Evolutionary conservation across 129 eudicot genomes (phyloP).

Genomic region (Centella asiatica): DNA sequence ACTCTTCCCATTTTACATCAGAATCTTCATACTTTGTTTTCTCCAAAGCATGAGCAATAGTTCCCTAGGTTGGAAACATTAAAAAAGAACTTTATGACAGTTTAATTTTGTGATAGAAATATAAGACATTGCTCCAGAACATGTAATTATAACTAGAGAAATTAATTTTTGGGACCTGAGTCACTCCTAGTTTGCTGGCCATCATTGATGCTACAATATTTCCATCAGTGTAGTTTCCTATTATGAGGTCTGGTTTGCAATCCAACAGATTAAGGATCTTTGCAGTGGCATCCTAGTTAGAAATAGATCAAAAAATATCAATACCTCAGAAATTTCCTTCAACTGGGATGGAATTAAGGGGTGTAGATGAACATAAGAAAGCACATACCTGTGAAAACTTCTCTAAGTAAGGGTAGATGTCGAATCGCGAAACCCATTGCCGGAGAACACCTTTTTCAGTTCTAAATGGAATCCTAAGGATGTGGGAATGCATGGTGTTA

Average conservation of each 20-base stretch:
- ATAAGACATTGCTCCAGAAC: neutral
- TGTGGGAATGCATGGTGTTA: conserved; percentile 66
- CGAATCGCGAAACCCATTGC: conserved; percentile 87
- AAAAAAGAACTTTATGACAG: neutral
- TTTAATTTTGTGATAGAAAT: neutral
- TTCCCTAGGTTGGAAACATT: conserved; percentile 41
- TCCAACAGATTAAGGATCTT: conserved; percentile 61
- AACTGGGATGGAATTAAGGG: too few relatives aligned
- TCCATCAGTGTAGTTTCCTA: conserved; percentile 89
- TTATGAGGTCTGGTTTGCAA: conserved; percentile 74
- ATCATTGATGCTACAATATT: conserved; percentile 76
- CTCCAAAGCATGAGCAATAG: conserved; percentile 90
- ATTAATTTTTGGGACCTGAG: conserved; percentile 33
- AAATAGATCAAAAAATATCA: neutral
- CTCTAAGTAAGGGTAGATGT: conserved; percentile 76
- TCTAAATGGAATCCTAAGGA: conserved; percentile 69
- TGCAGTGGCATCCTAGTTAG: conserved; percentile 58
- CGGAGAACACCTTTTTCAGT: conserved; percentile 57
- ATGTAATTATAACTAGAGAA: neutral
- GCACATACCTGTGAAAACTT: conserved; percentile 57
- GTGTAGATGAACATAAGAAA: neutral
- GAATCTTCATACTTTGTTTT: conserved; percentile 82
- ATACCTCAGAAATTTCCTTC: too few relatives aligned
- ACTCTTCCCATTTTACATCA: conserved; percentile 68
- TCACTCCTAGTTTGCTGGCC: conserved; percentile 78